Conservation (phyloP, 805 yeast genomes). For the Suhomyces vadensis region DNA sequence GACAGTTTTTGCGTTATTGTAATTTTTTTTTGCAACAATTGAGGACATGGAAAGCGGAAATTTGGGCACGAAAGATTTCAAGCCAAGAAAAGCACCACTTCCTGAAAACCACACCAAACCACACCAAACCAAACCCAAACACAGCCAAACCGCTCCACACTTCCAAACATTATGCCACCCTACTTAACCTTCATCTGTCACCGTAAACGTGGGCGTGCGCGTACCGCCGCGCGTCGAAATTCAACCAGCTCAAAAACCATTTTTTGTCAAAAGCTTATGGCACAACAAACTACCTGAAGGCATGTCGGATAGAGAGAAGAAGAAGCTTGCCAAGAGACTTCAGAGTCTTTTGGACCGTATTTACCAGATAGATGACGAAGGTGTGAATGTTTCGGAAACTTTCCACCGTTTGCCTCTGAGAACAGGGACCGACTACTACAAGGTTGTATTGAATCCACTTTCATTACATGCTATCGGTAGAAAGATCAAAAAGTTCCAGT, state of each 20-base stretch:
- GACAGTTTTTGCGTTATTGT: too few relatives aligned
- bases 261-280: conserved; percentile 1
- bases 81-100: too few relatives aligned
- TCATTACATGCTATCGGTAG: conserved; percentile 73
- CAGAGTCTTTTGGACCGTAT: conserved; percentile 39
- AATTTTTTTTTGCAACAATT: too few relatives aligned
- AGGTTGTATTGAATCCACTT: conserved; percentile 75
- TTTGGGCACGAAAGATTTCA: too few relatives aligned
- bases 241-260: conserved; percentile 1
- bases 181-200: too few relatives aligned
- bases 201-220: background rate
- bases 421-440: conserved; percentile 77
- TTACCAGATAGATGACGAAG: conserved; percentile 44
- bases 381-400: conserved; percentile 49
- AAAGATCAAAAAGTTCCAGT: conserved; percentile 53
- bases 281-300: conserved; percentile 5
- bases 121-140: too few relatives aligned
- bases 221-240: conserved; percentile 4
- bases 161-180: too few relatives aligned
- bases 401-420: conserved; percentile 75
- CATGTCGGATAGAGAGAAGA: conserved; percentile 42
- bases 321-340: conserved; percentile 36
- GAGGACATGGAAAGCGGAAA: too few relatives aligned
- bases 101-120: too few relatives aligned
- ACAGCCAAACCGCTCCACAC: too few relatives aligned